Conservation (phyloP, 306 rosid genomes). For the Pterocarpus macrocarpus region DNA sequence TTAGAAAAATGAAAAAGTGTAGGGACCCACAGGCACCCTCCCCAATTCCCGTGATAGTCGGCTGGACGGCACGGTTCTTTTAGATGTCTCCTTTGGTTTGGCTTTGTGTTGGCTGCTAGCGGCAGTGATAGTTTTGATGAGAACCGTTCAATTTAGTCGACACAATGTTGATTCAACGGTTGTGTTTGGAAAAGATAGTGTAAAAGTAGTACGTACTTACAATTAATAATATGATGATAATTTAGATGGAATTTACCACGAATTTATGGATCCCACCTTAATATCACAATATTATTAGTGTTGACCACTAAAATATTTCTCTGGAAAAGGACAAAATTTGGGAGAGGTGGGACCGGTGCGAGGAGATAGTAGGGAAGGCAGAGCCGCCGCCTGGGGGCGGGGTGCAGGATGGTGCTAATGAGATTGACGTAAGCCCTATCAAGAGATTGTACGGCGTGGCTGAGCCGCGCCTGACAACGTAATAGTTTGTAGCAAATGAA, state of each 20-base stretch:
- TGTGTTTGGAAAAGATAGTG: too few species aligned
- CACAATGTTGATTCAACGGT: slow-evolving; percentile 41
- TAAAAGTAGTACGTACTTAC: too few species aligned
- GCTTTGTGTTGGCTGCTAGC: not conserved
- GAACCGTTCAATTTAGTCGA: slow-evolving; percentile 29
- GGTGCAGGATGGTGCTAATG: not conserved
- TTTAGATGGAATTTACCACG: too few species aligned
- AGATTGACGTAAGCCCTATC: slow-evolving; percentile 76
- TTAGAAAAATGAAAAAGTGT: not conserved
- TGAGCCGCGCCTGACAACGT: slow-evolving; percentile 61
- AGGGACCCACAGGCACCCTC: slow-evolving; percentile 68
- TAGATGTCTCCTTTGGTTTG: not conserved
- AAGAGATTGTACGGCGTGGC: slow-evolving; percentile 47
- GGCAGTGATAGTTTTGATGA: not conserved
- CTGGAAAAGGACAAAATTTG: not conserved
- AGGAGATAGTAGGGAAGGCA: slow-evolving; percentile 48
- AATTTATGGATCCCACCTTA: too few species aligned
- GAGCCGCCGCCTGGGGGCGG: slow-evolving; percentile 52
- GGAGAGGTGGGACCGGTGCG: slow-evolving; percentile 43
- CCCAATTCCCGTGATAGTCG: slow-evolving; percentile 87
- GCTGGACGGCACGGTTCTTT: slow-evolving; percentile 71
- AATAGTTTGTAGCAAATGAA: not conserved
- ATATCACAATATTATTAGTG: too few species aligned
- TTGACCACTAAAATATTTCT: too few species aligned
- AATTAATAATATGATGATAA: too few species aligned